Base-by-base conservation (phyloP, 2,329 filamentous ascomycete genomes). In the Neonectria punicea region DNA sequence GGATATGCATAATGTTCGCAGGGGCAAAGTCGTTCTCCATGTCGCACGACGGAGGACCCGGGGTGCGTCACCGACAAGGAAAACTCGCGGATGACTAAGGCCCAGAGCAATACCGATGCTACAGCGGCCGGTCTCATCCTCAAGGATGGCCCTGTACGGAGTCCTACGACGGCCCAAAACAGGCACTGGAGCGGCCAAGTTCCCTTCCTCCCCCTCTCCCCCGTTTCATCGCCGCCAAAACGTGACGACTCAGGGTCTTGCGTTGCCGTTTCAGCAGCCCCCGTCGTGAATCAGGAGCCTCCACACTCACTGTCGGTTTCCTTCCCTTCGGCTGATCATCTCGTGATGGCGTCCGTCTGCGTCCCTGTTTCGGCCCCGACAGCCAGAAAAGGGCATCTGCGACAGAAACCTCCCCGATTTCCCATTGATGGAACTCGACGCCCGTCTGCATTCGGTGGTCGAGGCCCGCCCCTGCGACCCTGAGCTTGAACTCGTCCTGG, bases 1-100 rank as follows among this genome's bases (percentile, higher is more conserved):
- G 51, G 55, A 67, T 61, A 65, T 63, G 58, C 56, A 60, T 62
- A 63, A 64, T 66, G 57, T 65, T 60, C 20, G 58, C 65, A 67
- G 61, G 58, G 65, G 61, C 68, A 49, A 53, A 34, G 25, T 22
- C 39, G 32, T 46, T 59, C 51, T 55, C 49, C 44, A 63, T 18
- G 59, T 66, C 54, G 53, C 63, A 59, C 59, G 57, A 54, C 43
- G 46, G 55, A 55, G 36, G 53, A 61, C 43, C 53, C 34, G 44
- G 58, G 53, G 54, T 49, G 16, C n/a, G 20, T 44, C 16, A 30
- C 20, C n/a, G n/a, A 34, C 30, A 44, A 39, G 14, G 44, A 30
- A 18, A 32, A 36, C 4, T 20, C 18, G 3, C 14, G 22, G 61
- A 64, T 64, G 55, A 64, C 61, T 59, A 64, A 64, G 43, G 50